These are phyloP conservation scores for Exserohilum turcica DNA, from an alignment of 2,329 filamentous ascomycete species.

Conservation along the genomic window DNA sequence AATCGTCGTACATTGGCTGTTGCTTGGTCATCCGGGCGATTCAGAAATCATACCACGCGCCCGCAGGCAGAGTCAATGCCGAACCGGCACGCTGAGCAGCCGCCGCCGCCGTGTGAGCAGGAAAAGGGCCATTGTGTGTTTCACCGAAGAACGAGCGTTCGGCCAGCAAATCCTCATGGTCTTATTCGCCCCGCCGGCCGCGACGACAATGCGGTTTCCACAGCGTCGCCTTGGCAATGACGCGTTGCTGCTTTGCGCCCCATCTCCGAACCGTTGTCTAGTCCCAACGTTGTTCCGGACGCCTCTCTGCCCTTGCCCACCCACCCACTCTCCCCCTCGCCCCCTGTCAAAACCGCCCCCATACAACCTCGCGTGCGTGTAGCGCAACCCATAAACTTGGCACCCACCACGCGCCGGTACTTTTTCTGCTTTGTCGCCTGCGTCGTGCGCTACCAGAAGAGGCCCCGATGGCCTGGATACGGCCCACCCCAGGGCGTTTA, in stretches of 20 bases:
- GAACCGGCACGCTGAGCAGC: neutral
- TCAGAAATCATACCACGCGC: neutral
- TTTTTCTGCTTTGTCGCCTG: too few relatives aligned
- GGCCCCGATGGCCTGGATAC: too few relatives aligned
- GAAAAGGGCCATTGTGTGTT: neutral
- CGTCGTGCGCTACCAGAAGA: too few relatives aligned
- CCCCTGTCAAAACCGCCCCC: neutral
- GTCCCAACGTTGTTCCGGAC: neutral
- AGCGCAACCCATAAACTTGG: too few relatives aligned
- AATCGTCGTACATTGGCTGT: neutral
- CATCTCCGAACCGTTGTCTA: constrained; percentile 2
- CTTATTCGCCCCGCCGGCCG: neutral
- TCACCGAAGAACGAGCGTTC: constrained; percentile 5
- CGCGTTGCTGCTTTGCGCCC: constrained; percentile 4
- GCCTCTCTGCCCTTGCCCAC: neutral
- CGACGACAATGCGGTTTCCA: neutral
- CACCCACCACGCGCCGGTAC: too few relatives aligned
- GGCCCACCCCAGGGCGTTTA: too few relatives aligned
- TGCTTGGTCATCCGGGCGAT: neutral
- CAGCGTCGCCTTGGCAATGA: neutral
- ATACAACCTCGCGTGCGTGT: neutral
- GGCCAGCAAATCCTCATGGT: neutral
- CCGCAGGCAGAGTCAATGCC: neutral
- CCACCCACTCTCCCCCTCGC: neutral
- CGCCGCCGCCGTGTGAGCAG: neutral